Evolutionary conservation across 345 rosid species (phyloP).

Genomic region (Diplotaxis tenuifolia): DNA sequence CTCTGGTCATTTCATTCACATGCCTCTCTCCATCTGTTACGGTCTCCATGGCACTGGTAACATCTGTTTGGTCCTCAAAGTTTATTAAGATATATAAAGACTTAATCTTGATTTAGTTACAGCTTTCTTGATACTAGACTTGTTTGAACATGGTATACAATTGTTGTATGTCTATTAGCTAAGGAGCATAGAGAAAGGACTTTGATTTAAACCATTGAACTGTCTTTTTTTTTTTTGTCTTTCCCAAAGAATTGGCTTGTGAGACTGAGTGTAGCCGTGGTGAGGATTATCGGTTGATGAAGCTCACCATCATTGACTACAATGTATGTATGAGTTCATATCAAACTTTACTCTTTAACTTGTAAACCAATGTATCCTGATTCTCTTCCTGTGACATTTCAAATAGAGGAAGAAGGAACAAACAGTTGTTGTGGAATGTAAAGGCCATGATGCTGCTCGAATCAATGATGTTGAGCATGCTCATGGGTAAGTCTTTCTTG

Average conservation of each 20-base stretch:
- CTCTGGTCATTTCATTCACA: too few species aligned
- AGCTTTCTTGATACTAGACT: background rate
- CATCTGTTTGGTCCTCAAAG: background rate
- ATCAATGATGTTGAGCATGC: conserved; percentile 70
- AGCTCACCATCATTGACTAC: conserved; percentile 77
- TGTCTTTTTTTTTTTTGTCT: background rate
- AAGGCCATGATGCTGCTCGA: conserved; percentile 94
- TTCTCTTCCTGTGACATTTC: background rate
- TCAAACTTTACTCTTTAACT: background rate
- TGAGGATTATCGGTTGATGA: conserved; percentile 85
- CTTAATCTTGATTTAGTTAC: background rate
- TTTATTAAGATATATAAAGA: background rate
- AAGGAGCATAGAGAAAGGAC: background rate
- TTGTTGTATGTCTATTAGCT: background rate
- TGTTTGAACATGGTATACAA: background rate
- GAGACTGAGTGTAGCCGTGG: conserved; percentile 96
- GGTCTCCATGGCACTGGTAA: conserved; percentile 92
- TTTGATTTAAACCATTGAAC: background rate
- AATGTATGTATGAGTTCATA: conserved; percentile 36
- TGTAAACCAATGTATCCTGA: background rate
- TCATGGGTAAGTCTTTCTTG: conserved; percentile 61
- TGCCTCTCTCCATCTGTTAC: conserved; percentile 79
- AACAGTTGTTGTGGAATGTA: conserved; percentile 76
- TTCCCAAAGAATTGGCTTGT: conserved; percentile 65
- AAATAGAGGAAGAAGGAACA: conserved; percentile 77